Base-by-base conservation (phyloP, 306 rosid genomes). In the Fragaria iinumae region DNA sequence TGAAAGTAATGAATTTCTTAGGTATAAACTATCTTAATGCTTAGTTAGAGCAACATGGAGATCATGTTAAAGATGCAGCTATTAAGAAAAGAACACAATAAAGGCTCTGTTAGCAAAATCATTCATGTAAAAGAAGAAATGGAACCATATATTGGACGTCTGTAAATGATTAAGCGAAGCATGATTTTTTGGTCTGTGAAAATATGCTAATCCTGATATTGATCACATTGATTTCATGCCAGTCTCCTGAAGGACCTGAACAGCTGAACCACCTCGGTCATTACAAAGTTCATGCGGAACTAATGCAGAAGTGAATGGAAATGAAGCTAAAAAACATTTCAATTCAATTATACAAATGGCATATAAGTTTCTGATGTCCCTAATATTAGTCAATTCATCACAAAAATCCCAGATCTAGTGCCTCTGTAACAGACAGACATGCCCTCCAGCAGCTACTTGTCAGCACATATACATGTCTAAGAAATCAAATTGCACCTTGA, bases 161-260 rank as follows among this genome's bases (percentile, higher is more conserved):
- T 21, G n/a, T 44, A 70, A 18, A 25, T 29, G 39, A 70, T 48
- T 27, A 27, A 29, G 45, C 2, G 27, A 49, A 50, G 62, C 44
- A 71, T 25, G 52, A 17, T 50, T 71, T 44, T 44, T 49, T 17
- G 29, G 29, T 47, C 29, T 70, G 41, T 41, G 9, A 70, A 69
- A 66, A 66, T 66, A 36, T 66, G 70, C 48, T 36, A 66, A 38
- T 66, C 47, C 69, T 65, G 41, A 5, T n/a, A 38, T 38, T 12
- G n/a, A 20, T 66, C 70, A 38, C 70, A 66, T 36, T 18, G 27
- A 20, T 38, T 66, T 38, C 70, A 66, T 66, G 70, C 10, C 27
- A 20, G 52, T n/a, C 29, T 66, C 14, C 16, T 12, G 36, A 32
- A 32, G 36, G 4, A 32, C 36, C 36, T 32, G 47, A 71, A 49